Evolutionary conservation across 306 rosid species (phyloP), one percentile per base, ranked within the genome.

Genomic region (Vachellia pachyceras): DNA sequence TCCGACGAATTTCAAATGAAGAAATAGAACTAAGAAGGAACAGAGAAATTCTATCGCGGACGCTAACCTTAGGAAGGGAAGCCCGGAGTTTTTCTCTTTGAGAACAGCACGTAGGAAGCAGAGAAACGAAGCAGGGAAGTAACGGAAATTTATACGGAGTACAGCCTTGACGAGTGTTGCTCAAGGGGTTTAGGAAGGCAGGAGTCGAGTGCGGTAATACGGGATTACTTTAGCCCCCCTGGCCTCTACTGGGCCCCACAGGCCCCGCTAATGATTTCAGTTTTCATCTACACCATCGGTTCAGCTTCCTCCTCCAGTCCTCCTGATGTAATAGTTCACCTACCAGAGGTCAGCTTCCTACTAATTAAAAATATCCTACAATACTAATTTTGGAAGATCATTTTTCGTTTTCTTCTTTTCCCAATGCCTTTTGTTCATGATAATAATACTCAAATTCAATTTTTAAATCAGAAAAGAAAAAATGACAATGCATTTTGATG

Each of bases 31-130:
- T 3, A 10, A 74, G 33, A 36, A 54, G 10, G 79, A 29, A 45
- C 11, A 45, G 39, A 33, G 37, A 50, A 73, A 33, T 18, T 20
- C 77, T 17, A 1, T 25, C 11, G 65, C 23, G 6, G 4, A 60
- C 10, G 12, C 52, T 46, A 68, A 79, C 87, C 87, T 83, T 54
- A 4, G 22, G 52, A 49, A 35, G 13, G 12, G 68, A 37, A 70
- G 67, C 61, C 2, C 18, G 23, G 37, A 75, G 49, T 29, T 54
- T 29, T 7, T 61, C 57, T 64, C 23, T 35, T 58, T 12, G 22
- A 10, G 44, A 3, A 45, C 29, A 66, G 49, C 40, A 18, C 41
- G 13, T 8, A 22, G 8, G 54, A 72, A 52, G 3, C 33, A 42
- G 6, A 23, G 10, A 39, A 39, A 61, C 4, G 17, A n/a, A 40